A percentile compares a stretch with the other conserved stretches of the same genome.
phyloP scores from a whole-genome alignment of 257 asterid genomes.

The Solanum sitiens region DNA sequence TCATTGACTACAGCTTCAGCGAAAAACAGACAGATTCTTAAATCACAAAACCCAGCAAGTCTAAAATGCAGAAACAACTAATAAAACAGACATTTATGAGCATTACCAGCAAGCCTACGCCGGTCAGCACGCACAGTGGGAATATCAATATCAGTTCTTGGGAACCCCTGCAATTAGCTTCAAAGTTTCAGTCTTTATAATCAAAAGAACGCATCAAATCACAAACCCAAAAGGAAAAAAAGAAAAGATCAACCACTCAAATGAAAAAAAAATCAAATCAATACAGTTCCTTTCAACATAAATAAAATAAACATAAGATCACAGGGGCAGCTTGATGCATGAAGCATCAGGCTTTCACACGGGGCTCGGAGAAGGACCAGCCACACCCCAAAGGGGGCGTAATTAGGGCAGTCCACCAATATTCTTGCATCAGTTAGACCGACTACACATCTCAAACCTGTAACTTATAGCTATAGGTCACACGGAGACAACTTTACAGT shows the following conservation, averaged over 20 bases:
- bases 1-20: not conserved
- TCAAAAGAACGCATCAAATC: not conserved
- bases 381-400: not conserved
- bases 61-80: not conserved
- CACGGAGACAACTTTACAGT: too few species aligned
- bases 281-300: not conserved
- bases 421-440: not conserved
- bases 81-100: not conserved
- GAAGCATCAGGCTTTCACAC: not conserved
- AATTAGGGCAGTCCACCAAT: not conserved
- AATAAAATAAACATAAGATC: not conserved
- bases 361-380: not conserved
- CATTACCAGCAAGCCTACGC: conserved; percentile 63
- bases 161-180: conserved; percentile 67
- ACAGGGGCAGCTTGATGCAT: not conserved
- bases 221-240: not conserved
- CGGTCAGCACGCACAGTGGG: conserved; percentile 65
- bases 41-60: not conserved
- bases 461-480: not conserved
- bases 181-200: not conserved
- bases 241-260: not conserved
- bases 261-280: not conserved
- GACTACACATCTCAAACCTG: not conserved
- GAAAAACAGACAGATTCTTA: not conserved
- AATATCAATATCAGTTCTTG: conserved; percentile 79